Conservation (phyloP, 2,329 filamentous ascomycete genomes). For the Pseudopyrenochaeta lycopersici region DNA sequence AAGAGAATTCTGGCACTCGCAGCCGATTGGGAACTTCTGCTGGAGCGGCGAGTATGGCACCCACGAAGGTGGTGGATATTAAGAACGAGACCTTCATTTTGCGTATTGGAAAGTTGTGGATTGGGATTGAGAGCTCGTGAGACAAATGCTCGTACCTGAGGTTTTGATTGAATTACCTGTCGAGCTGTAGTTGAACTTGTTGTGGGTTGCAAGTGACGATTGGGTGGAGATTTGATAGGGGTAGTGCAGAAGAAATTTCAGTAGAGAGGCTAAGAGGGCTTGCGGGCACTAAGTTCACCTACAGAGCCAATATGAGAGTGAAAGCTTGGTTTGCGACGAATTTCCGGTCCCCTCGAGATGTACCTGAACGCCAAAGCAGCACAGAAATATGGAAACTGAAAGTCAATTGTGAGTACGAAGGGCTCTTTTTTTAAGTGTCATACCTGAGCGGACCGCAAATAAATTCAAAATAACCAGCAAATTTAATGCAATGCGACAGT, state of each 20-base stretch:
- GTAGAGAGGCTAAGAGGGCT: too few relatives aligned
- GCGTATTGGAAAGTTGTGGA: neutral
- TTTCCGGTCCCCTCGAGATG: too few relatives aligned
- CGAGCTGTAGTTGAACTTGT: neutral
- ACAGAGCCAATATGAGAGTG: too few relatives aligned
- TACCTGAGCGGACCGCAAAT: too few relatives aligned
- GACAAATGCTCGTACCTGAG: neutral
- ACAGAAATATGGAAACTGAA: too few relatives aligned
- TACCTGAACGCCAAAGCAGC: too few relatives aligned
- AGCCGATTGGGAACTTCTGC: slow-evolving; percentile 29
- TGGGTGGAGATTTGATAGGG: neutral
- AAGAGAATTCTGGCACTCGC: slow-evolving; percentile 47
- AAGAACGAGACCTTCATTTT: neutral
- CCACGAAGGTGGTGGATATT: neutral
- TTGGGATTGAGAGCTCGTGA: neutral
- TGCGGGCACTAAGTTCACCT: too few relatives aligned
- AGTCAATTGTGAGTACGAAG: too few relatives aligned
- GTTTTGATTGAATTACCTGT: neutral
- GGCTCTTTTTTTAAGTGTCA: too few relatives aligned
- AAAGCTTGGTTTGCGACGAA: too few relatives aligned
- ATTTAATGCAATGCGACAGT: too few relatives aligned
- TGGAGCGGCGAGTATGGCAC: neutral
- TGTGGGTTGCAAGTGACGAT: neutral
- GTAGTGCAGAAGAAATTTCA: neutral
- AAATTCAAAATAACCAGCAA: too few relatives aligned